These are phyloP conservation scores for Pulveroboletus sp. DNA, from an alignment of 768 basidiomycete species.

Conservation along the genomic window DNA sequence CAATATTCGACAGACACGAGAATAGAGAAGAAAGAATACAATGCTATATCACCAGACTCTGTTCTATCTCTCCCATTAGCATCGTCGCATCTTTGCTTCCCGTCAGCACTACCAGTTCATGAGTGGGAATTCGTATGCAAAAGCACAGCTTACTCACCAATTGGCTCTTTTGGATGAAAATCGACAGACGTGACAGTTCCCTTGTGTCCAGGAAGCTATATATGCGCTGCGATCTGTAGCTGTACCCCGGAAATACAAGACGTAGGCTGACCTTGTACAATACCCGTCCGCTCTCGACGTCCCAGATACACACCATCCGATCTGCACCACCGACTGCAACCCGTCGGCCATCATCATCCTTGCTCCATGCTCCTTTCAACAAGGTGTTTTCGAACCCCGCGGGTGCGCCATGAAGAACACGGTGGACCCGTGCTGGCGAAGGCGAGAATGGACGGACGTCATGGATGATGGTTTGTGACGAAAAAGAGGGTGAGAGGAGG, in stretches of 20 bases:
- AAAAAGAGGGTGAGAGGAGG: slow-evolving; percentile 88
- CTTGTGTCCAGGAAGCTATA: slow-evolving; percentile 90
- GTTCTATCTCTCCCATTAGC: slow-evolving; percentile 89
- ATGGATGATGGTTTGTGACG: slow-evolving; percentile 85
- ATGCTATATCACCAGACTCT: slow-evolving; percentile 44
- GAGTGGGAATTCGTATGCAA: slow-evolving; percentile 1
- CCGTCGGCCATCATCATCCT: slow-evolving; percentile 74
- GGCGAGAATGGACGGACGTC: slow-evolving; percentile 94
- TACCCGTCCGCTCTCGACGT: slow-evolving; percentile 72
- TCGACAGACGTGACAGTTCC: slow-evolving; percentile 95
- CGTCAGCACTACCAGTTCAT: slow-evolving; percentile 64
- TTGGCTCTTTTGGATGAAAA: slow-evolving; percentile 94
- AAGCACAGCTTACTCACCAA: slow-evolving; percentile 55
- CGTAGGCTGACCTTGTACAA: slow-evolving; percentile 66
- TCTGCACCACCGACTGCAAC: slow-evolving; percentile 91
- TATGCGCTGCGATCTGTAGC: background rate
- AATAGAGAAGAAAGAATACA: background rate
- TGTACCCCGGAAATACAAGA: background rate
- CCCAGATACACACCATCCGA: slow-evolving; percentile 84
- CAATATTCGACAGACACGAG: background rate
- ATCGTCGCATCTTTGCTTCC: slow-evolving; percentile 92
- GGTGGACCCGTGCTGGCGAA: slow-evolving; percentile 76
- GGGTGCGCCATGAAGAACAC: slow-evolving; percentile 77
- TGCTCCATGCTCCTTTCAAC: slow-evolving; percentile 85
- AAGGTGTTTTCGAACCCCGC: slow-evolving; percentile 93